A percentile compares a stretch with the other conserved stretches of the same genome.
These are phyloP conservation scores for Heliocybe sulcata DNA, from an alignment of 1,284 basidiomycete genomes.

Conservation along the genomic window DNA sequence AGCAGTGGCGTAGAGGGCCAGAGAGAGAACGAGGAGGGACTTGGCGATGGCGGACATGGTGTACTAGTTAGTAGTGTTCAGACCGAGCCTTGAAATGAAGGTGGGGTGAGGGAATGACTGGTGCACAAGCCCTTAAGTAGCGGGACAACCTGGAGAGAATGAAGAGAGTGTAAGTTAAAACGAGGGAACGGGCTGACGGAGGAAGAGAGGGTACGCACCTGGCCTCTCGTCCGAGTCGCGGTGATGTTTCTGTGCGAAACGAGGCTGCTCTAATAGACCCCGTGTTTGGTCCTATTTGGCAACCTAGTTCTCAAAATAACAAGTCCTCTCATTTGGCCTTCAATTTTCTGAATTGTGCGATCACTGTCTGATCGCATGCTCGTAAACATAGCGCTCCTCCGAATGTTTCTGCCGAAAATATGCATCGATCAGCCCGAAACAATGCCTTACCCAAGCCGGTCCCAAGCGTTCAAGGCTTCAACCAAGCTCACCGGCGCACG, in stretches of 20 bases:
- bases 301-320: neutral
- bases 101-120: conserved; percentile 13
- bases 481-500: too few relatives aligned
- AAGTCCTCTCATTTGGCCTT: neutral
- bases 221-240: neutral
- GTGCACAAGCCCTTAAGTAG: neutral
- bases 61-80: neutral
- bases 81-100: conserved; percentile 6
- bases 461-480: too few relatives aligned
- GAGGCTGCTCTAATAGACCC: neutral
- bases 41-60: conserved; percentile 40
- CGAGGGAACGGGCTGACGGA: neutral
- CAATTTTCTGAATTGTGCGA: neutral
- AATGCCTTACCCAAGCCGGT: too few relatives aligned
- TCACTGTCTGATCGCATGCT: neutral
- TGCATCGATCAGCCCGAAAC: neutral
- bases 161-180: neutral
- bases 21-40: conserved; percentile 36
- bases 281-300: neutral
- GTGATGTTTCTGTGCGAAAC: neutral
- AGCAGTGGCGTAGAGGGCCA: conserved; percentile 35
- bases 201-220: neutral
- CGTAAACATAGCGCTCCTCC: neutral
- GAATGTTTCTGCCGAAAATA: neutral
- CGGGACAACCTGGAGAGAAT: neutral